Evolutionary conservation across 2,329 filamentous ascomycete genomes (phyloP).

Genomic region (Sarocladiaceae sp.): DNA sequence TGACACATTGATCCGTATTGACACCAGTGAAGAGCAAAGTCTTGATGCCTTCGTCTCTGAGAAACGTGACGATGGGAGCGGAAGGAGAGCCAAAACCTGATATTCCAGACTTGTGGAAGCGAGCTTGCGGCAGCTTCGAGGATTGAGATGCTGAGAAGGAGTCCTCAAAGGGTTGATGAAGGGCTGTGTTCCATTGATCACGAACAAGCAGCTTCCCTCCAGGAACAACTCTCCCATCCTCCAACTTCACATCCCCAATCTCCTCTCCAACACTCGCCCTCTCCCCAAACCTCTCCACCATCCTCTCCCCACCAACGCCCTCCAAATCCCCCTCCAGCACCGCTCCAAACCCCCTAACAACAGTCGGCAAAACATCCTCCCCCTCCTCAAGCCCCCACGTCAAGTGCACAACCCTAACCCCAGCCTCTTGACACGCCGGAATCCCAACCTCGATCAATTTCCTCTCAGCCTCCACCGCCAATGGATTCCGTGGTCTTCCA

Average conservation of each 20-base stretch:
- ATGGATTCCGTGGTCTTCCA: slow-evolving; percentile 16
- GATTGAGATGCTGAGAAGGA: slow-evolving; percentile 24
- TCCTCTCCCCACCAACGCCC: not conserved
- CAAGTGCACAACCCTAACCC: slow-evolving; percentile 41
- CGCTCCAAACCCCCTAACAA: slow-evolving; percentile 41
- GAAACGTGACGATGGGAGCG: slow-evolving; percentile 36
- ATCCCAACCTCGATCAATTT: slow-evolving; percentile 9
- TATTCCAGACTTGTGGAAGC: slow-evolving; percentile 54
- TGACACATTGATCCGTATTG: slow-evolving; percentile 59
- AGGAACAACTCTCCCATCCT: slow-evolving; percentile 7
- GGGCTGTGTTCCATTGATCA: slow-evolving; percentile 51
- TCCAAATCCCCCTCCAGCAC: slow-evolving; percentile 8
- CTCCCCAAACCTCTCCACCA: slow-evolving; percentile 1
- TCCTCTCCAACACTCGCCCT: slow-evolving; percentile 32
- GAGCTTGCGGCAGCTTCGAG: slow-evolving; percentile 35
- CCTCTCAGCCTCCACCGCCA: slow-evolving; percentile 20
- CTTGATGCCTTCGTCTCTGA: slow-evolving; percentile 32
- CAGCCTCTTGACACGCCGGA: slow-evolving; percentile 12
- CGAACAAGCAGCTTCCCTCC: slow-evolving; percentile 43
- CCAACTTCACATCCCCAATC: slow-evolving; percentile 32
- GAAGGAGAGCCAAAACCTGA: slow-evolving; percentile 48
- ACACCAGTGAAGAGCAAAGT: slow-evolving; percentile 55
- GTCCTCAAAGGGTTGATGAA: slow-evolving; percentile 41
- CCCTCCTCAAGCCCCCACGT: slow-evolving; percentile 54
- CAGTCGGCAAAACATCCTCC: slow-evolving; percentile 48